A percentile compares a stretch with the other conserved stretches of the same genome.
Evolutionary conservation across 495 filamentous ascomycete species (phyloP).

Genomic region (Penicillium dipodomyicola): DNA sequence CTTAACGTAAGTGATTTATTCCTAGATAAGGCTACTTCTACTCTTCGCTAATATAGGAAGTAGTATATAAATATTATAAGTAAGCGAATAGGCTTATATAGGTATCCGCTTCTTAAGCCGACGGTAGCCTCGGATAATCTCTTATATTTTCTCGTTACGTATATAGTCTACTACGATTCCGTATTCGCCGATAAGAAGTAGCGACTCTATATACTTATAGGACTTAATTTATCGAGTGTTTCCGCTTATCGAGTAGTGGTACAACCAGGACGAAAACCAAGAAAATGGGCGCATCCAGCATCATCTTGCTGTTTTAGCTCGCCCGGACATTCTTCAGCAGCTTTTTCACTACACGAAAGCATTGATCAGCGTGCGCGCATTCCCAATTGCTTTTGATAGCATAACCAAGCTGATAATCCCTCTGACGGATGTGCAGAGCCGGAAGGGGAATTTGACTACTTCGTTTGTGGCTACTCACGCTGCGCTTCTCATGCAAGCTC

Average conservation of each 20-base stretch:
- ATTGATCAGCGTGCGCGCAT: constrained; percentile 50
- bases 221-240: no score
- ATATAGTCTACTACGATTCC: no score
- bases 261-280: constrained; percentile 71
- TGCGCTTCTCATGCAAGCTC: constrained; percentile 59
- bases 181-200: no score
- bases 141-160: no score
- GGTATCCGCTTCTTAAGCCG: no score
- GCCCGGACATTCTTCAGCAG: constrained; percentile 71
- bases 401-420: constrained; percentile 70
- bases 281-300: constrained; percentile 78
- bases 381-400: constrained; percentile 62
- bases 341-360: constrained; percentile 68
- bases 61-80: no score
- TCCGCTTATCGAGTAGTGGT: constrained; percentile 84
- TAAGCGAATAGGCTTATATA: no score
- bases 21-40: no score
- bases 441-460: constrained; percentile 38
- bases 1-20: no score
- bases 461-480: constrained; percentile 64
- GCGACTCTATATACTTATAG: no score
- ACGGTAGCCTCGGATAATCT: no score
- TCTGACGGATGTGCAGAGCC: constrained; percentile 36
- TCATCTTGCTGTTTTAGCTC: constrained; percentile 77
- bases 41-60: no score